phyloP scores from a whole-genome alignment of 495 filamentous ascomycete genomes.

The Lepraria neglecta region DNA sequence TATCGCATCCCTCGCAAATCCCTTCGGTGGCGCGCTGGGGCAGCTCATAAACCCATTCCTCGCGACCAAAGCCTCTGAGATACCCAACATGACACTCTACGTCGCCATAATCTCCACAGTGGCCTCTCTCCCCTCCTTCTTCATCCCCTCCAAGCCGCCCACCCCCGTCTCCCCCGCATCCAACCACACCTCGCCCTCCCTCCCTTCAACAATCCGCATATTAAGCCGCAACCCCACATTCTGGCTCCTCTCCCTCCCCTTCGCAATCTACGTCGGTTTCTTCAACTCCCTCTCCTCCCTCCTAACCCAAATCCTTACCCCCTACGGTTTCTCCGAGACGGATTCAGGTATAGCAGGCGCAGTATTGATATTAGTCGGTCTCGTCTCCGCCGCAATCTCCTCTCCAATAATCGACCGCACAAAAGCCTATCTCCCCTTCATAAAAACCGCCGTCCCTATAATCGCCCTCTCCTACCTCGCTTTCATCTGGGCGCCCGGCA shows the following conservation, averaged over 20 bases:
- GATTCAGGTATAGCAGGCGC: conserved; percentile 87
- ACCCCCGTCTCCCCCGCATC: conserved; percentile 59
- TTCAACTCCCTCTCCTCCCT: conserved; percentile 90
- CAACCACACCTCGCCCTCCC: conserved; percentile 42
- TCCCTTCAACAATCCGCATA: conserved; percentile 48
- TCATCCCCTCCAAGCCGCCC: conserved; percentile 73
- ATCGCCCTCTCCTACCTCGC: conserved; percentile 65
- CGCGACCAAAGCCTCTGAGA: conserved; percentile 52
- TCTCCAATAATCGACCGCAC: conserved; percentile 79
- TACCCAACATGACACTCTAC: conserved; percentile 80
- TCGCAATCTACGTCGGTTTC: conserved; percentile 77
- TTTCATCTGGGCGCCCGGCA: conserved; percentile 74
- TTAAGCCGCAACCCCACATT: conserved; percentile 53
- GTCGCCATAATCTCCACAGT: conserved; percentile 77
- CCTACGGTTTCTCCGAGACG: conserved; percentile 71
- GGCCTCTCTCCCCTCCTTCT: conserved; percentile 70
- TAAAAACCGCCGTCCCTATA: conserved; percentile 70
- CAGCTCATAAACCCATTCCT: conserved; percentile 79
- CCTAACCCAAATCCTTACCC: conserved; percentile 80
- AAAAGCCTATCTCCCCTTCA: conserved; percentile 68
- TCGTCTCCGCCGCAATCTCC: conserved; percentile 66
- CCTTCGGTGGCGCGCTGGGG: conserved; percentile 79
- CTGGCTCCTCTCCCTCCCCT: conserved; percentile 70
- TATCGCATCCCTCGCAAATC: conserved; percentile 75
- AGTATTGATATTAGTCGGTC: conserved; percentile 76